A percentile compares a stretch with the other conserved stretches of the same genome.
phyloP scores from a whole-genome alignment of 31 red algal species.

The Odonthalia washingtoniensis region DNA sequence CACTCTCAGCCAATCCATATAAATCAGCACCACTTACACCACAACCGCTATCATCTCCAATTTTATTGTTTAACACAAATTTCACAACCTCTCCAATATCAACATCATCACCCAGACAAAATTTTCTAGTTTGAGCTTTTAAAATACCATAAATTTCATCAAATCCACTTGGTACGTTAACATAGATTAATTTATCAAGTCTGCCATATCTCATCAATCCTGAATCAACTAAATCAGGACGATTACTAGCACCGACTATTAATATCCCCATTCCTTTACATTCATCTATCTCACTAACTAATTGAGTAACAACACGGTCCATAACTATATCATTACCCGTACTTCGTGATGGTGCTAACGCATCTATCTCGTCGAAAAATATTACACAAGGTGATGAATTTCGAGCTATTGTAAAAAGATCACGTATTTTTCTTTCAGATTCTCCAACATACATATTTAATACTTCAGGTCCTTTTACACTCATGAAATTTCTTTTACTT shows the following conservation, averaged over 20 bases:
- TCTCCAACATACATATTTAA: constrained; percentile 98
- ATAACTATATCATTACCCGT: constrained; percentile 73
- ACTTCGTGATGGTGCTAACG: constrained; percentile 83
- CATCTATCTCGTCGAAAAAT: constrained; percentile 97
- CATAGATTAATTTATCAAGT: constrained; percentile 76
- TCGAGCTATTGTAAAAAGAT: constrained; percentile 79
- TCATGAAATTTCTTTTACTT: constrained; percentile 82
- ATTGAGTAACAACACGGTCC: constrained; percentile 88
- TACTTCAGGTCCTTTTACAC: constrained; percentile 95
- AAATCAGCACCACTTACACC: constrained; percentile 64
- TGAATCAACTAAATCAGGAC: constrained; percentile 86
- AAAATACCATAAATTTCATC: constrained; percentile 44
- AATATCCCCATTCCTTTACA: constrained; percentile 67
- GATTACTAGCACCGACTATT: constrained; percentile 87
- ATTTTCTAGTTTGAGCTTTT: constrained; percentile 60
- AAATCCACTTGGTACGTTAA: constrained; percentile 64
- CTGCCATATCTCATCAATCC: constrained; percentile 63
- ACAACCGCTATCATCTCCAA: no score
- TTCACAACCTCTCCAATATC: constrained; percentile 32
- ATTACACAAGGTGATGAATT: constrained; percentile 64
- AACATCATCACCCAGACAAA: constrained; percentile 44
- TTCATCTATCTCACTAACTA: constrained; percentile 88
- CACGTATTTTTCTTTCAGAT: constrained; percentile 88
- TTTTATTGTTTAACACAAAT: constrained; percentile 12
- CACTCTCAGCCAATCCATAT: constrained; percentile 43